Conservation (phyloP, 2,329 filamentous ascomycete genomes). For the Aspergillus udagawae region DNA sequence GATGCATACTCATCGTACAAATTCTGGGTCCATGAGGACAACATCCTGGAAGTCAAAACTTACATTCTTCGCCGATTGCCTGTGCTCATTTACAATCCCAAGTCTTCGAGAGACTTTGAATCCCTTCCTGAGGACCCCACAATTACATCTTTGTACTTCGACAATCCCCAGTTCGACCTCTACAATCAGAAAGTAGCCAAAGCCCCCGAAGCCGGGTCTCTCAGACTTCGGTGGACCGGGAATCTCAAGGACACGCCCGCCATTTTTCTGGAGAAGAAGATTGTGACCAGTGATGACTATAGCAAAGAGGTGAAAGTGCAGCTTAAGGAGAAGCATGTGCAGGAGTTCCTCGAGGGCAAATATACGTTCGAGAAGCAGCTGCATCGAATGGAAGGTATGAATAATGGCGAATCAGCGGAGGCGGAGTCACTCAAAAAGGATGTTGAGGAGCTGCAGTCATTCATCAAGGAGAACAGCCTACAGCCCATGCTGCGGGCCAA, state of each 20-base stretch:
- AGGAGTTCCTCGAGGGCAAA: slow-evolving; percentile 77
- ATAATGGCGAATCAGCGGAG: slow-evolving; percentile 62
- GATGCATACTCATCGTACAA: slow-evolving; percentile 83
- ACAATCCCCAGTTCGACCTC: slow-evolving; percentile 78
- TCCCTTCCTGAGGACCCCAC: slow-evolving; percentile 74
- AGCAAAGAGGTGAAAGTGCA: slow-evolving; percentile 76
- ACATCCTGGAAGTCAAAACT: slow-evolving; percentile 95
- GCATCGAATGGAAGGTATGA: slow-evolving; percentile 74
- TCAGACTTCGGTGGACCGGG: slow-evolving; percentile 89
- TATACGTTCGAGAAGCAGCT: slow-evolving; percentile 91
- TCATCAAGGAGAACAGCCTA: slow-evolving; percentile 71
- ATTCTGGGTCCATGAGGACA: slow-evolving; percentile 96
- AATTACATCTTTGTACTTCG: slow-evolving; percentile 94
- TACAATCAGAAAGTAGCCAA: slow-evolving; percentile 82
- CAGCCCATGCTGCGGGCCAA: slow-evolving; percentile 86
- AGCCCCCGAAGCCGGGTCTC: slow-evolving; percentile 69
- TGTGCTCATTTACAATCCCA: slow-evolving; percentile 87
- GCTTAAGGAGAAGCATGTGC: slow-evolving; percentile 92
- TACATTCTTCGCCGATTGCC: slow-evolving; percentile 87
- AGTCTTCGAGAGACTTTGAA: slow-evolving; percentile 75
- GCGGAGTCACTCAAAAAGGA: slow-evolving; percentile 67
- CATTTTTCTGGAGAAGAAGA: slow-evolving; percentile 86
- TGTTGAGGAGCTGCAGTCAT: slow-evolving; percentile 72
- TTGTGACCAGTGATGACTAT: slow-evolving; percentile 67
- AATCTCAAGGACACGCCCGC: slow-evolving; percentile 74